A percentile compares a stretch with the other conserved stretches of the same genome.
Conservation (phyloP, 2,329 filamentous ascomycete genomes). For the Verticillium nubilum region DNA sequence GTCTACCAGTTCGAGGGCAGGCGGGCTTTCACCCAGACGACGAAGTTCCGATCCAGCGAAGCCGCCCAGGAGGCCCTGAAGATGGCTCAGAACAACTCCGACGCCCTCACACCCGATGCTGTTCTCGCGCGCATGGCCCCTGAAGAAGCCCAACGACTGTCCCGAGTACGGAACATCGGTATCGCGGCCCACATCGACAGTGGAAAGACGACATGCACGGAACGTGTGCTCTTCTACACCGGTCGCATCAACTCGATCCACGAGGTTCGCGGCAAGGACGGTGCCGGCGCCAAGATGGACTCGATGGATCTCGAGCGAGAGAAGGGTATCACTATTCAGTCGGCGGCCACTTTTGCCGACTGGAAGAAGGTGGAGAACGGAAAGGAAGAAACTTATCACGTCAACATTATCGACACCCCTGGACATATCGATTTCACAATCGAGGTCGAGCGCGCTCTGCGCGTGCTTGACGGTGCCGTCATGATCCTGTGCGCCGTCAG, state of each 20-base stretch:
- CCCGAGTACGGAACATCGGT: conserved; percentile 89
- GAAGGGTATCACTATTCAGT: conserved; percentile 98
- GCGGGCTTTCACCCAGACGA: conserved; percentile 28
- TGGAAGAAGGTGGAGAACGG: conserved; percentile 85
- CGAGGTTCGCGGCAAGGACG: conserved; percentile 91
- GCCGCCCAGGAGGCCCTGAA: conserved; percentile 41
- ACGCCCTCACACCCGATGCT: conserved; percentile 47
- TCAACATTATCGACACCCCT: conserved; percentile 98
- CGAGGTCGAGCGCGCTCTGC: conserved; percentile 90
- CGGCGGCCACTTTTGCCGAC: conserved; percentile 94
- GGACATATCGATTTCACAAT: conserved; percentile 99
- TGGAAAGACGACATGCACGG: conserved; percentile 94
- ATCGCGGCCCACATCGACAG: conserved; percentile 99
- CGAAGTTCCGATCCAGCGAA: conserved; percentile 16
- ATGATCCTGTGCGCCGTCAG: conserved; percentile 98
- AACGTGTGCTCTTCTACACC: conserved; percentile 97
- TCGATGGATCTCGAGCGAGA: conserved; percentile 98
- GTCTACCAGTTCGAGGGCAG: conserved; percentile 5
- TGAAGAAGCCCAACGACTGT: conserved; percentile 71
- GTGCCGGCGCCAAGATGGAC: conserved; percentile 98
- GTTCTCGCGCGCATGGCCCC: conserved; percentile 77
- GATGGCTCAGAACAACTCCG: conserved; percentile 48
- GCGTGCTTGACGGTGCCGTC: conserved; percentile 92
- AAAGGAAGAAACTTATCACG: conserved; percentile 85
- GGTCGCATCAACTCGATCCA: conserved; percentile 95